These are phyloP conservation scores for Lagenidium giganteum DNA, from an alignment of 352 stramenopile species.

Conservation along the genomic window DNA sequence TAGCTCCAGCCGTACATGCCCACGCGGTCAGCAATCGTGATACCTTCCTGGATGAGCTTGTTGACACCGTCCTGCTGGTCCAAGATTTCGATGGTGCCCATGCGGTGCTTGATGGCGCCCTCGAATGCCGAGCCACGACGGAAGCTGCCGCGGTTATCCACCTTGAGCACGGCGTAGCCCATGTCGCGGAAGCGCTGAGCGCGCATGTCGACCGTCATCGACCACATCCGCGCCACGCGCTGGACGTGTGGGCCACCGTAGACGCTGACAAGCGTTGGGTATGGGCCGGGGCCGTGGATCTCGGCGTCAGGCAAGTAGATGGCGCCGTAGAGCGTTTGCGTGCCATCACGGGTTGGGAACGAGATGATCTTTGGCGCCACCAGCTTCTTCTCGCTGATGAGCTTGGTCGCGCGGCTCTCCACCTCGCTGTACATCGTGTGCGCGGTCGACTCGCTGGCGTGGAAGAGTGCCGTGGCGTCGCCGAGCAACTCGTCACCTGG, in stretches of 20 bases:
- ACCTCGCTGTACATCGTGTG: constrained; percentile 54
- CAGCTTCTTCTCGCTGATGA: constrained; percentile 47
- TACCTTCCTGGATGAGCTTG: constrained; percentile 77
- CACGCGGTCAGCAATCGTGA: constrained; percentile 84
- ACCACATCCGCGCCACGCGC: constrained; percentile 90
- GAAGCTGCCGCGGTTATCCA: constrained; percentile 94
- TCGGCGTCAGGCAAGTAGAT: constrained; percentile 88
- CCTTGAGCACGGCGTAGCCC: constrained; percentile 95
- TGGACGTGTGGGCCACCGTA: constrained; percentile 98
- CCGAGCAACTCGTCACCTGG: constrained; percentile 37
- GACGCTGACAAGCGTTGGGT: constrained; percentile 93
- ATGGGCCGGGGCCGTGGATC: constrained; percentile 87
- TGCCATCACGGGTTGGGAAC: constrained; percentile 80
- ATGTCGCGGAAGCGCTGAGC: constrained; percentile 89
- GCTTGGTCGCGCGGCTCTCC: constrained; percentile 45
- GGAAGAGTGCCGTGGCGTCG: constrained; percentile 27
- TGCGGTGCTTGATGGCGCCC: constrained; percentile 88
- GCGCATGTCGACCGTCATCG: constrained; percentile 91
- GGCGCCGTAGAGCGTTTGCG: constrained; percentile 87
- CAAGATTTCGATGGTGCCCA: constrained; percentile 89
- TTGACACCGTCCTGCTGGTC: constrained; percentile 82
- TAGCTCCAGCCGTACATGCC: constrained; percentile 99
- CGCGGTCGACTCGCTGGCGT: constrained; percentile 32
- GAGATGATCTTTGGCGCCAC: constrained; percentile 60
- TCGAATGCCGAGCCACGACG: constrained; percentile 92